Conservation (phyloP, 305 asterid species). For the Solanum chacoense region DNA sequence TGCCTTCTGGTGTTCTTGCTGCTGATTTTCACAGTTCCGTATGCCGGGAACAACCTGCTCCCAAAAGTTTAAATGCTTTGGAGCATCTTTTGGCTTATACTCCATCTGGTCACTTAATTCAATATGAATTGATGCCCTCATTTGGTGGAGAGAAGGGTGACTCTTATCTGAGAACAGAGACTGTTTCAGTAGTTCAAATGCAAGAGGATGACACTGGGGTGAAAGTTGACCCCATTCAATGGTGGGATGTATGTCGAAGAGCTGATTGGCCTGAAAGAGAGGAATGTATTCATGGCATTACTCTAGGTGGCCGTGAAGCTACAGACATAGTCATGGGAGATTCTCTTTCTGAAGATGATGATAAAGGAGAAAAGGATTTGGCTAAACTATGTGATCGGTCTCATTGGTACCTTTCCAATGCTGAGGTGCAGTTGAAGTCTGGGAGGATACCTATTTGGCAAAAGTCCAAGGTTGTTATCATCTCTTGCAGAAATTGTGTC, state of each 20-base stretch:
- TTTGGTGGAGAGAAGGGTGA: constrained; percentile 48
- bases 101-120: constrained; percentile 89
- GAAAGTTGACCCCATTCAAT: constrained; percentile 75
- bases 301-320: constrained; percentile 38
- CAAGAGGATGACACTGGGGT: constrained; percentile 73
- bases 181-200: constrained; percentile 38
- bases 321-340: constrained; percentile 29
- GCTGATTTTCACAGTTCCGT: constrained; percentile 71
- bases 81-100: constrained; percentile 84
- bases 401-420: constrained; percentile 77
- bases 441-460: constrained; percentile 86
- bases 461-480: constrained; percentile 19
- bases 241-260: constrained; percentile 99
- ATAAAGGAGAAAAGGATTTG: constrained; percentile 34
- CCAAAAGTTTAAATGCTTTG: constrained; percentile 29
- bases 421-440: constrained; percentile 89
- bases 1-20: constrained; percentile 84
- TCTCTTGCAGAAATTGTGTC: not conserved
- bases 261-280: constrained; percentile 88
- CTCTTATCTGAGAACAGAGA: constrained; percentile 28
- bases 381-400: constrained; percentile 47
- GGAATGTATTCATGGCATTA: constrained; percentile 52
- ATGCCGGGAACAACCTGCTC: constrained; percentile 30
- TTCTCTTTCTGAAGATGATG: constrained; percentile 30
- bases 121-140: constrained; percentile 61